A percentile compares a stretch with the other conserved stretches of the same genome.
Conservation (phyloP, 805 yeast genomes). For the Pichia paraexigua region DNA sequence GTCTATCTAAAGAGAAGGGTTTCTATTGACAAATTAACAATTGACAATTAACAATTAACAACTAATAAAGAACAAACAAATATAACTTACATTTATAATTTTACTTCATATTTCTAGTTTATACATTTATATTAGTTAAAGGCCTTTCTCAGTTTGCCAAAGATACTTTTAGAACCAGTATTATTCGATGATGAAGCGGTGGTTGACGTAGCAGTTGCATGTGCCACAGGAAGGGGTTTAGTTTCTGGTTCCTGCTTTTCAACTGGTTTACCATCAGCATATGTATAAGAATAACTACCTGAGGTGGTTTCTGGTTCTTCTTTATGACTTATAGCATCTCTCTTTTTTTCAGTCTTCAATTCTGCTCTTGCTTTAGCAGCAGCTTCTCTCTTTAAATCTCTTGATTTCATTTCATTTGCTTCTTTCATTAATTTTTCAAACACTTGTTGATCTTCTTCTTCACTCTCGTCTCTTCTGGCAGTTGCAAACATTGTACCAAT, state of each 20-base stretch:
- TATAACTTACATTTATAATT: too few species aligned
- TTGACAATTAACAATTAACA: too few species aligned
- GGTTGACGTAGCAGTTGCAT: neutral
- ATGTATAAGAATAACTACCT: neutral
- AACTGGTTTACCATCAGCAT: neutral
- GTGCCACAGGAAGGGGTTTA: neutral
- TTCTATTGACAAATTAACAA: too few species aligned
- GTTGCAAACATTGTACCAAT: slow-evolving; percentile 57
- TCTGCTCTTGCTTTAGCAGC: slow-evolving; percentile 8
- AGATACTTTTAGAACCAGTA: neutral
- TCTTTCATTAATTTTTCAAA: slow-evolving; percentile 52
- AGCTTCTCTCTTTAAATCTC: slow-evolving; percentile 23
- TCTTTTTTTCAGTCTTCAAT: slow-evolving; percentile 12
- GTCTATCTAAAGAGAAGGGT: neutral
- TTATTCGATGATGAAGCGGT: neutral
- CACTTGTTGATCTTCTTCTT: slow-evolving; percentile 59
- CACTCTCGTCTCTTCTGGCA: slow-evolving; percentile 58
- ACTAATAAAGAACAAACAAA: too few species aligned
- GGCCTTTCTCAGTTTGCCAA: slow-evolving; percentile 6
- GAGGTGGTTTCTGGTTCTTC: neutral
- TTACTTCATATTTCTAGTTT: neutral
- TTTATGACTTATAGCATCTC: neutral
- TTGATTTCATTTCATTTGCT: slow-evolving; percentile 23
- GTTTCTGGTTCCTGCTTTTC: neutral
- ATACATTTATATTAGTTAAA: neutral